Percentiles rank a stretch among this genome's conserved stretches.
phyloP scores from a whole-genome alignment of 1,284 basidiomycete species.

The Erythrobasidium hasegawianum region DNA sequence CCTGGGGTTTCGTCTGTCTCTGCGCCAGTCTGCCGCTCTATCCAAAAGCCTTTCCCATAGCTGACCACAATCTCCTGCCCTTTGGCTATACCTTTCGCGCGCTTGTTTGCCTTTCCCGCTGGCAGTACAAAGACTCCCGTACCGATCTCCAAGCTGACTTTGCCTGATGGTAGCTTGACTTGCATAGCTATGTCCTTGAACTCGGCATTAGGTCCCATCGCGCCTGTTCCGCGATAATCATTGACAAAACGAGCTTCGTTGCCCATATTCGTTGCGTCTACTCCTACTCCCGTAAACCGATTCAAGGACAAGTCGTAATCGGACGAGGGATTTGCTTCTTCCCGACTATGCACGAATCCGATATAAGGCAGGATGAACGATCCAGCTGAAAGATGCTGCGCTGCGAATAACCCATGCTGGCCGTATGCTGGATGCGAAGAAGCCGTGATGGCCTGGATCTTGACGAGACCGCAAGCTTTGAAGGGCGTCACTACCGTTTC shows the following conservation, averaged over 20 bases:
- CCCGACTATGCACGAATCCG: conserved; percentile 72
- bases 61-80: conserved; percentile 84
- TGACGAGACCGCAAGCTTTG: no score
- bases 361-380: conserved; percentile 73
- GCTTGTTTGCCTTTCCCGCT: conserved; percentile 51
- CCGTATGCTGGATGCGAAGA: conserved; percentile 66
- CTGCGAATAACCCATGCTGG: conserved; percentile 77
- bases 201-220: conserved; percentile 63
- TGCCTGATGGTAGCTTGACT: conserved; percentile 43
- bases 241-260: conserved; percentile 83
- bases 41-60: conserved; percentile 86
- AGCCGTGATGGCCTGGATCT: conserved; percentile 40
- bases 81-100: conserved; percentile 61
- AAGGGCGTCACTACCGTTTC: no score
- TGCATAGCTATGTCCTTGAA: conserved; percentile 53
- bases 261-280: conserved; percentile 67
- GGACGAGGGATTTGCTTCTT: conserved; percentile 57
- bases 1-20: no score
- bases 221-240: conserved; percentile 69
- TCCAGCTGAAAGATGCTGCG: conserved; percentile 62
- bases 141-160: conserved; percentile 61
- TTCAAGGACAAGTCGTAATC: conserved; percentile 81
- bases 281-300: conserved; percentile 54
- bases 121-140: conserved; percentile 60
- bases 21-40: conserved; percentile 50